Evolutionary conservation across 257 asterid species (phyloP).

Genomic region (Solanum bulbocastanum): DNA sequence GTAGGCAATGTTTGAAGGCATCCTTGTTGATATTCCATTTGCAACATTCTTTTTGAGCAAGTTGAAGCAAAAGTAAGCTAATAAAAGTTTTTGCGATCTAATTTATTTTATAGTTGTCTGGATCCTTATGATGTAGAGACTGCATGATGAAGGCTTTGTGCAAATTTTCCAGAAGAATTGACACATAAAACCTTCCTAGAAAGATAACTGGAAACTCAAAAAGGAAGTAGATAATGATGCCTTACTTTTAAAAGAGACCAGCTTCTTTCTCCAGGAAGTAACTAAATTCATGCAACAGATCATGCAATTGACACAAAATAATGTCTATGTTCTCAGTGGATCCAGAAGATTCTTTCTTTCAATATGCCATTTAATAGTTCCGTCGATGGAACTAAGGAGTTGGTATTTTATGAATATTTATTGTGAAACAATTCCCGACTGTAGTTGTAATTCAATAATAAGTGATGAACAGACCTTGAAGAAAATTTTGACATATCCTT

Average conservation of each 20-base stretch:
- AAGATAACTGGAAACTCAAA: background rate
- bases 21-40: constrained; percentile 93
- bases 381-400: background rate
- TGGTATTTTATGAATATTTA: background rate
- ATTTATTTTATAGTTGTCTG: background rate
- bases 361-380: background rate
- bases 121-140: background rate
- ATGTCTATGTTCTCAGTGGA: background rate
- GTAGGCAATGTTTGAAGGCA: constrained; percentile 98
- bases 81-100: background rate
- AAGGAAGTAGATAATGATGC: background rate
- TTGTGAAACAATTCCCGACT: background rate
- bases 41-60: constrained; percentile 98
- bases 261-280: background rate
- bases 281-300: background rate
- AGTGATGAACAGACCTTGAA: background rate
- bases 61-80: constrained; percentile 87
- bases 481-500: background rate
- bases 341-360: background rate
- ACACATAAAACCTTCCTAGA: background rate
- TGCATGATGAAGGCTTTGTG: background rate
- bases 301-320: background rate
- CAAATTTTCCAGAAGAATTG: background rate
- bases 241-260: background rate
- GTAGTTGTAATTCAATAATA: background rate